Conservation (phyloP, 495 filamentous ascomycete species). For the Penicillium turbatum region DNA sequence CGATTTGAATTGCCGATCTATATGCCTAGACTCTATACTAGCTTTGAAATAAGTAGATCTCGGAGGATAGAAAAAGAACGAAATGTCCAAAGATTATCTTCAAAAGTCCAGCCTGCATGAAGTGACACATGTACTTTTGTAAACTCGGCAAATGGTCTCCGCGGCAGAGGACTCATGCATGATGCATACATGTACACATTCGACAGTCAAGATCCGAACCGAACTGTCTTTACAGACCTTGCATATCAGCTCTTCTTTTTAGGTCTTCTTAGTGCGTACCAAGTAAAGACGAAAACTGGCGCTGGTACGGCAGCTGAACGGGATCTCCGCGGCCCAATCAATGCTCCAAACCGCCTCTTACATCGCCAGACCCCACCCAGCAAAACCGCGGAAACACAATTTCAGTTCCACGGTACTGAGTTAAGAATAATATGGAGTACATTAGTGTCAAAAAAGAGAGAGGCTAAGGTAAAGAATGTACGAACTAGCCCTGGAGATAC, state of each 20-base stretch:
- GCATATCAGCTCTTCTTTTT: neutral
- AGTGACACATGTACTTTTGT: conserved; percentile 3
- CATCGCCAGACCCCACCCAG: conserved; percentile 8
- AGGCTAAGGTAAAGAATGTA: neutral
- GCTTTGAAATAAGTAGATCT: neutral
- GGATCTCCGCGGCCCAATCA: conserved; percentile 16
- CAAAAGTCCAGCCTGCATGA: neutral
- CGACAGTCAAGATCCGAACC: neutral
- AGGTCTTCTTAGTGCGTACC: neutral
- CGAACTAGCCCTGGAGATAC: neutral
- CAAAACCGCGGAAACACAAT: conserved; percentile 10
- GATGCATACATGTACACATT: conserved; percentile 1
- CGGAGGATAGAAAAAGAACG: neutral
- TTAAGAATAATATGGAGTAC: conserved; percentile 10
- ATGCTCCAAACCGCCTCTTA: neutral
- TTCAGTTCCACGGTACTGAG: conserved; percentile 9
- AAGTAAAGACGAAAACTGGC: neutral
- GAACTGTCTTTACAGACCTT: neutral
- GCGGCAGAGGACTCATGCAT: neutral
- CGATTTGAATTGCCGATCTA: conserved; percentile 1
- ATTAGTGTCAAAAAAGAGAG: neutral
- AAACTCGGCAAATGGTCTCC: neutral
- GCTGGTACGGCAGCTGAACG: conserved; percentile 7
- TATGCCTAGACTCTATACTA: neutral
- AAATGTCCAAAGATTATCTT: neutral